A percentile compares a stretch with the other conserved stretches of the same genome.
Conservation (phyloP, 78 protist species). For the Dictyostelium brefeldianum region DNA sequence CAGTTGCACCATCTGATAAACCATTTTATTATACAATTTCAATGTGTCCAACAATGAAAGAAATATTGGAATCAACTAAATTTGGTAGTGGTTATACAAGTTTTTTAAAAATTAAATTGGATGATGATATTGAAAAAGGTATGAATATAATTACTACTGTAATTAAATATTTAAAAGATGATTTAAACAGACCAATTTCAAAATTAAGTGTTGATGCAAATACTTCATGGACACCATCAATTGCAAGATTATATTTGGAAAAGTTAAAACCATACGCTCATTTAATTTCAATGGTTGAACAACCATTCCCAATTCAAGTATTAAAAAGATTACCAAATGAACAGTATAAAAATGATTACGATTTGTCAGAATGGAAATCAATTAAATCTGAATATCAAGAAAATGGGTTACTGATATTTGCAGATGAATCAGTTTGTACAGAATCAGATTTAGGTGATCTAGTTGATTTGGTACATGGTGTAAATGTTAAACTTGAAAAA, state of each 20-base stretch:
- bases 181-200: constrained; percentile 7
- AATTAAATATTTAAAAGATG: neutral
- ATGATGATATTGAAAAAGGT: constrained; percentile 30
- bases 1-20: neutral
- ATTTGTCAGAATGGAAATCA: constrained; percentile 22
- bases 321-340: neutral
- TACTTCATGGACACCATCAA: constrained; percentile 56
- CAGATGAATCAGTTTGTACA: constrained; percentile 69
- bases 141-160: constrained; percentile 19
- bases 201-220: constrained; percentile 67
- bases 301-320: constrained; percentile 67
- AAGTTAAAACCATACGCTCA: neutral
- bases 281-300: constrained; percentile 67
- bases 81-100: constrained; percentile 57
- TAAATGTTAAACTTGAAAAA: constrained; percentile 64
- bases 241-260: constrained; percentile 24
- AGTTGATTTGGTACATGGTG: constrained; percentile 50
- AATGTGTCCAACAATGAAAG: constrained; percentile 71
- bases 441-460: constrained; percentile 14
- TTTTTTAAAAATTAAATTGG: constrained; percentile 61
- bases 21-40: constrained; percentile 77
- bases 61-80: constrained; percentile 36
- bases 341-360: neutral
- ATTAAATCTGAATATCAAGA: constrained; percentile 35
- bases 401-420: constrained; percentile 39